Percentiles rank a stretch among this genome's conserved stretches.
These are phyloP conservation scores for Dryas drummondii DNA, from an alignment of 306 rosid genomes.

Conservation along the genomic window DNA sequence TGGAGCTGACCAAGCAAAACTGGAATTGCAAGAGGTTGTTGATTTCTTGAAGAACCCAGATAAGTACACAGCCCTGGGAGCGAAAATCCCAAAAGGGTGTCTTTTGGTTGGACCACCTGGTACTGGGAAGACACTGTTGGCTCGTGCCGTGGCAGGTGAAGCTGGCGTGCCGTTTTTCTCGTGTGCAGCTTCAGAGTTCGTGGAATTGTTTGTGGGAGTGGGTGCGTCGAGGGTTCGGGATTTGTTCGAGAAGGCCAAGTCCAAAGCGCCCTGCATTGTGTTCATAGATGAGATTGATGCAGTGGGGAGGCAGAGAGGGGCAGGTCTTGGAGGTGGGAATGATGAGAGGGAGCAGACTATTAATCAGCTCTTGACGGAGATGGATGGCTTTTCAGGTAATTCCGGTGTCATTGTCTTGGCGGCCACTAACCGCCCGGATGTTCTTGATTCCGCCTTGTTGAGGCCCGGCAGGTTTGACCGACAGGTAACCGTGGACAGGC, in stretches of 20 bases:
- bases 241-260: constrained; percentile 95
- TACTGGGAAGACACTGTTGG: constrained; percentile 92
- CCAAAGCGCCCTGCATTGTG: constrained; percentile 98
- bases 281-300: constrained; percentile 98
- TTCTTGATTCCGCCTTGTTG: constrained; percentile 81
- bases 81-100: constrained; percentile 96
- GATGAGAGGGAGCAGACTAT: constrained; percentile 99
- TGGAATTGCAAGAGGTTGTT: constrained; percentile 88
- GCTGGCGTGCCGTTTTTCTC: constrained; percentile 97
- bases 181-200: constrained; percentile 96
- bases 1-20: constrained; percentile 95
- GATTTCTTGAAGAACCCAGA: constrained; percentile 97
- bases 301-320: constrained; percentile 99
- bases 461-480: constrained; percentile 96
- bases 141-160: constrained; percentile 90
- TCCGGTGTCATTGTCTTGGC: constrained; percentile 97
- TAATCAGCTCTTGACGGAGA: constrained; percentile 96
- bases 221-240: constrained; percentile 97
- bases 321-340: constrained; percentile 97
- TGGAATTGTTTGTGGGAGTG: constrained; percentile 90
- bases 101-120: constrained; percentile 97
- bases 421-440: constrained; percentile 95
- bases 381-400: constrained; percentile 98
- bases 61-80: constrained; percentile 90
- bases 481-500: constrained; percentile 97